Percentiles rank a stretch among this genome's conserved stretches.
These are phyloP conservation scores for Apostasia shenzhenica DNA, from an alignment of 106 monocot species.

Conservation along the genomic window DNA sequence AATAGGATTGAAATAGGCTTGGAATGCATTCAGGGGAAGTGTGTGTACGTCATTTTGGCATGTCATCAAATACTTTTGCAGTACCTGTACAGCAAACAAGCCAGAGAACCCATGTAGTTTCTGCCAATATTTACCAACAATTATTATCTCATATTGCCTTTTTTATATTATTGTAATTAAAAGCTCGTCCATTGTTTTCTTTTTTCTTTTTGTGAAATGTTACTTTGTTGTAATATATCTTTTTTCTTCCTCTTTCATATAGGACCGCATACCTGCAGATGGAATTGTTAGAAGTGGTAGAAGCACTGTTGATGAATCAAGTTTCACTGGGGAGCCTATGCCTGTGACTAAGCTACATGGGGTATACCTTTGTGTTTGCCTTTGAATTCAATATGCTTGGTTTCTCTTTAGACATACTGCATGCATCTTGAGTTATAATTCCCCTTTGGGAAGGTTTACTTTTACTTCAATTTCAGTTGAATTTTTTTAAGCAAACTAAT, in stretches of 20 bases:
- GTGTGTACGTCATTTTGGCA: too few relatives aligned
- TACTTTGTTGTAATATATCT: too few relatives aligned
- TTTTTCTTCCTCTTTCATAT: conserved; percentile 13
- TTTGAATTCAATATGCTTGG: neutral
- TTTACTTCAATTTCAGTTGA: neutral
- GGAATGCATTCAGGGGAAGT: too few relatives aligned
- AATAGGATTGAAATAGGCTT: too few relatives aligned
- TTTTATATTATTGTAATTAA: neutral
- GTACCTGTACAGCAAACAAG: too few relatives aligned
- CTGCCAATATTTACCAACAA: too few relatives aligned
- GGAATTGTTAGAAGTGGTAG: conserved; percentile 88
- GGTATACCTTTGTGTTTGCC: conserved; percentile 31
- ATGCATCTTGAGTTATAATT: neutral
- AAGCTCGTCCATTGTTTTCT: neutral
- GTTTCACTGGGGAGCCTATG: conserved; percentile 94
- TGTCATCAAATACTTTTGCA: too few relatives aligned
- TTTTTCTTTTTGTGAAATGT: neutral
- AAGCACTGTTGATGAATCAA: conserved; percentile 97
- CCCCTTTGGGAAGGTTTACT: neutral
- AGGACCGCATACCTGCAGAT: conserved; percentile 99
- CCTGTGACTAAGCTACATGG: conserved; percentile 90
- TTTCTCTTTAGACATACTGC: neutral
- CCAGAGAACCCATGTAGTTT: too few relatives aligned
- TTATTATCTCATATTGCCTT: too few relatives aligned
- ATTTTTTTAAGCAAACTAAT: conserved; percentile 2